Evolutionary conservation across 2,329 filamentous ascomycete species (phyloP).

Genomic region (Cladophialophora carrionii): DNA sequence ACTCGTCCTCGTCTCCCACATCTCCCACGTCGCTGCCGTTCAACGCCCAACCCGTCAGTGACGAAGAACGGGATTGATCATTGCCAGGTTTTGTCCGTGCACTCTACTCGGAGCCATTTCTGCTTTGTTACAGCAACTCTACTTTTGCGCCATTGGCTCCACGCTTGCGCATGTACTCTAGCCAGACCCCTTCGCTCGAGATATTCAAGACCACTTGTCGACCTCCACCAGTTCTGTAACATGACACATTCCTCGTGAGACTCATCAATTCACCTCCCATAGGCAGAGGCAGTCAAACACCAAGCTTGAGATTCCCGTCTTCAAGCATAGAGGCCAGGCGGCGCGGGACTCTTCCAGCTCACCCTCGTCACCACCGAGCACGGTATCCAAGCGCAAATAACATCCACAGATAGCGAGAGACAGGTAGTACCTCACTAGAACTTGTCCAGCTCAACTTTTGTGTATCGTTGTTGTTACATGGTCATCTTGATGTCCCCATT

Average conservation of each 20-base stretch:
- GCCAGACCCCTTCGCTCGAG: neutral
- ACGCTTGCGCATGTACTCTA: constrained; percentile 1
- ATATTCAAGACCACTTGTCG: neutral
- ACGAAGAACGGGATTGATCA: neutral
- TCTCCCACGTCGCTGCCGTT: neutral
- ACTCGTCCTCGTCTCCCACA: neutral
- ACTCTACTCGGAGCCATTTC: neutral
- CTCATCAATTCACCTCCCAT: neutral
- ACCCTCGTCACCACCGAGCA: neutral
- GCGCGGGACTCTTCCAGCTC: neutral
- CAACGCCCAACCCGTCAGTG: neutral
- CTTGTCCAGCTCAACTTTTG: constrained; percentile 2
- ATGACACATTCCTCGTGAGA: constrained; percentile 12
- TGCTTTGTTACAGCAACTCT: constrained; percentile 1
- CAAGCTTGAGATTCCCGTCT: neutral
- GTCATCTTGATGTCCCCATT: constrained; percentile 16
- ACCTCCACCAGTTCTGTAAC: neutral
- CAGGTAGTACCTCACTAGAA: constrained; percentile 1
- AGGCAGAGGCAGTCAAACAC: neutral
- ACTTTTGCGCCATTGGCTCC: neutral
- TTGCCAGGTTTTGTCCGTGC: neutral
- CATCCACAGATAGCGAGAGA: neutral
- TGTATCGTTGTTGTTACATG: constrained; percentile 21
- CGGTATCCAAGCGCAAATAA: constrained; percentile 1
- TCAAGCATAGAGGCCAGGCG: neutral